Conservation (phyloP, 495 filamentous ascomycete genomes). For the Talaromyces nanjingensis region DNA sequence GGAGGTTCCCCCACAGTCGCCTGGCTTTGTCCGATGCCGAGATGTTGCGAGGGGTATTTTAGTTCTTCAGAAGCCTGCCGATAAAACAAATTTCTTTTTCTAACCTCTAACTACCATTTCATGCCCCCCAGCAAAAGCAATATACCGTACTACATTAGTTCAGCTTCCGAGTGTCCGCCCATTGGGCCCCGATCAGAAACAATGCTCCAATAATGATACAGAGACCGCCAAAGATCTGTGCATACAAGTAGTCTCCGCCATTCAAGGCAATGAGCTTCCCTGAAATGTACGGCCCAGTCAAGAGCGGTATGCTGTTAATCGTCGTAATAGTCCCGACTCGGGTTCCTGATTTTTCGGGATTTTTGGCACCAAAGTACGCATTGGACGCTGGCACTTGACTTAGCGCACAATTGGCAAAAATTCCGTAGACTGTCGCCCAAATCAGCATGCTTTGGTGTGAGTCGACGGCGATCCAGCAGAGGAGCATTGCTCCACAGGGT, state of each 20-base stretch:
- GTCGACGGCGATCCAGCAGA: not conserved
- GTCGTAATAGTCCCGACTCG: slow-evolving; percentile 68
- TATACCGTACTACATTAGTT: not conserved
- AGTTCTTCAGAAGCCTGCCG: not conserved
- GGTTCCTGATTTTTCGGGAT: slow-evolving; percentile 55
- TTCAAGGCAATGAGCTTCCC: slow-evolving; percentile 43
- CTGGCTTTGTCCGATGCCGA: not conserved
- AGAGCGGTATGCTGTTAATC: slow-evolving; percentile 54
- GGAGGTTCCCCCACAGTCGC: not conserved
- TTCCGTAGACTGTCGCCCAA: not conserved
- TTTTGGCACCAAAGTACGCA: slow-evolving; percentile 25
- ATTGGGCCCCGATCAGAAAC: not conserved
- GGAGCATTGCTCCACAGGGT: not conserved
- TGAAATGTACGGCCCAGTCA: slow-evolving; percentile 62
- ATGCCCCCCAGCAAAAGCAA: not conserved
- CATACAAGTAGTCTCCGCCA: slow-evolving; percentile 30
- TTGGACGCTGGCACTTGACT: slow-evolving; percentile 3
- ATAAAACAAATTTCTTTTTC: not conserved
- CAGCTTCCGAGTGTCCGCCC: not conserved
- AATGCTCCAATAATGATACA: slow-evolving; percentile 2
- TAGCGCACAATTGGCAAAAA: not conserved
- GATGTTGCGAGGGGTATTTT: not conserved
- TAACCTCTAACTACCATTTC: not conserved
- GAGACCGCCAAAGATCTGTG: not conserved
- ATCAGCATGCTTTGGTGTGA: not conserved